phyloP scores from a whole-genome alignment of 2,329 filamentous ascomycete genomes.

The Coniochaeta pulveracea region DNA sequence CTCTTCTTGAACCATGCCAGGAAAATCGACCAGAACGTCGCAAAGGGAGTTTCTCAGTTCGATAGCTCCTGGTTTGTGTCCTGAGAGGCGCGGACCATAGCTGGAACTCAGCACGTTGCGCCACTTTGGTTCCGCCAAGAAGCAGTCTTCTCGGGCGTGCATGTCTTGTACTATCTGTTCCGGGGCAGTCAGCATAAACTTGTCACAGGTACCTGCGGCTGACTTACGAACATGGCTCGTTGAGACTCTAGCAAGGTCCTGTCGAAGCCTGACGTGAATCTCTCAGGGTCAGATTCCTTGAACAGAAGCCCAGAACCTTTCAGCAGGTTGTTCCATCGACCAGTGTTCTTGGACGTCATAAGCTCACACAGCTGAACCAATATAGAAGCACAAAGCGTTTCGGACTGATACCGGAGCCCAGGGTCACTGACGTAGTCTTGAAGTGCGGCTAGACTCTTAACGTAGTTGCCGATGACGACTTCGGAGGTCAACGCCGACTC shows the following conservation, averaged over 20 bases:
- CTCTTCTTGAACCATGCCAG: background rate
- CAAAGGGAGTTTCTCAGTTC: conserved; percentile 1
- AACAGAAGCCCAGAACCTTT: conserved; percentile 3
- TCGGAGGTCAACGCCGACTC: background rate
- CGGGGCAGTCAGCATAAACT: background rate
- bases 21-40: background rate
- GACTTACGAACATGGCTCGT: conserved; percentile 4
- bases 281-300: conserved; percentile 3
- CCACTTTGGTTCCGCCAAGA: conserved; percentile 3
- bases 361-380: conserved; percentile 7
- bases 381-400: conserved; percentile 6
- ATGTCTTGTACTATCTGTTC: conserved; percentile 2
- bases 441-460: conserved; percentile 3
- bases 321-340: conserved; percentile 3
- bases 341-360: background rate
- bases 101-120: background rate
- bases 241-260: conserved; percentile 5
- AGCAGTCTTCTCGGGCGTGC: conserved; percentile 2
- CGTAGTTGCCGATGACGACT: conserved; percentile 3
- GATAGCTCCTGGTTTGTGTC: background rate
- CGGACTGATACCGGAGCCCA: conserved; percentile 3
- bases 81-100: background rate
- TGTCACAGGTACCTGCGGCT: background rate
- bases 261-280: conserved; percentile 3
- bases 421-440: conserved; percentile 5